phyloP scores from a whole-genome alignment of 1,139 yeast species.

The Taphrina pruni region DNA sequence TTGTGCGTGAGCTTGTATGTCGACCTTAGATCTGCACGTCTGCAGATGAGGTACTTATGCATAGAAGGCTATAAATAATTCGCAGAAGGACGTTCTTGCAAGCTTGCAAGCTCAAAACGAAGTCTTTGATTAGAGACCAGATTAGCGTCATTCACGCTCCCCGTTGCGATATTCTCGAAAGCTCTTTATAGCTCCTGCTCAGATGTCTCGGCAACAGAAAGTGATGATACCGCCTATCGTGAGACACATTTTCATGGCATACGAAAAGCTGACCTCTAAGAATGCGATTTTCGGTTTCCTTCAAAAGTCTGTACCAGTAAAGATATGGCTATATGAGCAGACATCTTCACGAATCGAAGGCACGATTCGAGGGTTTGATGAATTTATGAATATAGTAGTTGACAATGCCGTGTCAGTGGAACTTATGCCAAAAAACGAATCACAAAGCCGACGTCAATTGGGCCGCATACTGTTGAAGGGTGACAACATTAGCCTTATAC shows the following conservation, averaged over 20 bases:
- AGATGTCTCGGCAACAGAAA: constrained; percentile 42
- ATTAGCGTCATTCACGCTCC: no score
- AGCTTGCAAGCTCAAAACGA: no score
- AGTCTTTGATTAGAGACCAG: no score
- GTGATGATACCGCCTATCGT: constrained; percentile 45
- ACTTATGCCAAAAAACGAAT: constrained; percentile 39
- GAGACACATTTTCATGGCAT: not conserved
- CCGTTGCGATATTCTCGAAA: no score
- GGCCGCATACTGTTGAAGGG: constrained; percentile 82
- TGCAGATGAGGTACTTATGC: no score
- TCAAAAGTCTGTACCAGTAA: constrained; percentile 79
- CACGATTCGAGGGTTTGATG: constrained; percentile 87
- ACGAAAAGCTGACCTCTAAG: constrained; percentile 3
- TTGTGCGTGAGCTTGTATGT: no score
- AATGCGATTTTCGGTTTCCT: constrained; percentile 84
- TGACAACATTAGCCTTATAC: constrained; percentile 85
- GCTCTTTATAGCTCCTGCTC: not conserved
- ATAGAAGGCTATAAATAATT: no score
- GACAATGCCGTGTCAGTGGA: constrained; percentile 81
- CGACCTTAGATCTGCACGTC: no score
- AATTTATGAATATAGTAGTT: constrained; percentile 94
- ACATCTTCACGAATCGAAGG: constrained; percentile 80
- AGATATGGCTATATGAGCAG: constrained; percentile 90
- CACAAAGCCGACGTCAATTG: constrained; percentile 56
- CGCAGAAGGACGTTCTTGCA: no score